Conservation (phyloP, 495 filamentous ascomycete species). For the Choiromyces venosus region DNA sequence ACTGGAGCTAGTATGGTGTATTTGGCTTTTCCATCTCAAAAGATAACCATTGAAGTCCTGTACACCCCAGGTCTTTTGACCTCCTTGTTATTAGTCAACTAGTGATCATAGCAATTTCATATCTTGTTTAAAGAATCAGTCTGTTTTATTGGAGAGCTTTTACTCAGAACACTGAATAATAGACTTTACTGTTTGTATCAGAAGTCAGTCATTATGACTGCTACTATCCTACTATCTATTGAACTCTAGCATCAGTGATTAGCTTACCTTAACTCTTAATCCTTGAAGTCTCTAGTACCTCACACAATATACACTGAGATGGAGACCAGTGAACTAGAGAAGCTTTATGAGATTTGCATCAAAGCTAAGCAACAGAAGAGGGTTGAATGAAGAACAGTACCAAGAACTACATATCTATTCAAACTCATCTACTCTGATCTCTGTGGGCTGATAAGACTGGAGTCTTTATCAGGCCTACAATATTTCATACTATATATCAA, state of each 20-base stretch:
- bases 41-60: not conserved
- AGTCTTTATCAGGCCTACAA: not conserved
- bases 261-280: too few relatives aligned
- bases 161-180: too few relatives aligned
- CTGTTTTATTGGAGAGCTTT: too few relatives aligned
- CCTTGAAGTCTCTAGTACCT: too few relatives aligned
- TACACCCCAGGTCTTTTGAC: not conserved
- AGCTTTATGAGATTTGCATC: not conserved
- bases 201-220: too few relatives aligned
- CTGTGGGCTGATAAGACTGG: not conserved
- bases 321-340: too few relatives aligned
- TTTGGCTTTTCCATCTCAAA: not conserved
- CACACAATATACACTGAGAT: too few relatives aligned
- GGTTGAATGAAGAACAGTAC: not conserved
- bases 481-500: constrained; percentile 15
- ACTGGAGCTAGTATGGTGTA: constrained; percentile 4
- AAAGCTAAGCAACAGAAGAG: constrained; percentile 6
- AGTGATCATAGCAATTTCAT: too few relatives aligned
- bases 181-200: too few relatives aligned
- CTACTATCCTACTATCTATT: too few relatives aligned
- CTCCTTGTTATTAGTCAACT: not conserved
- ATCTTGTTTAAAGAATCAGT: too few relatives aligned
- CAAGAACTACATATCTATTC: not conserved
- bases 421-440: constrained; percentile 9
- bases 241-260: too few relatives aligned